Percentiles rank a stretch among this genome's conserved stretches.
Conservation (phyloP, 495 filamentous ascomycete species). For the Aspergillus biplanus region DNA sequence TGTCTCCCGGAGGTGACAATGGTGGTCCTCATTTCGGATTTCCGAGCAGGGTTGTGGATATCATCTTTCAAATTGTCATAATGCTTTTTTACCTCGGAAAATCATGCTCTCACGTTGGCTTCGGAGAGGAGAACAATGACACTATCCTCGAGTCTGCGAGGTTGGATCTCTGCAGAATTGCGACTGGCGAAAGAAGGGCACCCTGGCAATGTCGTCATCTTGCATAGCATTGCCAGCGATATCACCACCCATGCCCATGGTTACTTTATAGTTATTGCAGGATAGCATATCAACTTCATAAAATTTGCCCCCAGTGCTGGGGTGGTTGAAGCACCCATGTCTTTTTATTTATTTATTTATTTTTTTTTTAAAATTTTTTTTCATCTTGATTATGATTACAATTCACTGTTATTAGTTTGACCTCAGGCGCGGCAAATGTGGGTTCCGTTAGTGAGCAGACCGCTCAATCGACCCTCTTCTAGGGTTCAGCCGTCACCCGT, state of each 20-base stretch:
- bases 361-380: not conserved
- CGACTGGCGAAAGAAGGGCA: slow-evolving; percentile 1
- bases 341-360: not conserved
- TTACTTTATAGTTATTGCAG: not conserved
- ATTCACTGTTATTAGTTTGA: not conserved
- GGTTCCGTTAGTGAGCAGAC: not conserved
- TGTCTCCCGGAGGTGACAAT: not conserved
- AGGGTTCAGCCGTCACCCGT: slow-evolving; percentile 15
- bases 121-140: slow-evolving; percentile 8
- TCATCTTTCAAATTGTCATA: not conserved
- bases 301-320: not conserved
- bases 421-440: not conserved
- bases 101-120: not conserved
- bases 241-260: not conserved
- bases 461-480: slow-evolving; percentile 8
- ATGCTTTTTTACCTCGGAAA: not conserved
- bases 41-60: not conserved
- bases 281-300: not conserved
- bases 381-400: not conserved
- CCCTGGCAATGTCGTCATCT: slow-evolving; percentile 35
- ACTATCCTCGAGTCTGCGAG: slow-evolving; percentile 13
- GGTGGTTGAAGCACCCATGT: not conserved
- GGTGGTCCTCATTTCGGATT: not conserved
- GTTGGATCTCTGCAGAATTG: slow-evolving; percentile 24
- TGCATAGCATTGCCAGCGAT: slow-evolving; percentile 14